These are phyloP conservation scores for Chalciporus sphaerocephalus DNA, from an alignment of 768 basidiomycete species.

Conservation along the genomic window DNA sequence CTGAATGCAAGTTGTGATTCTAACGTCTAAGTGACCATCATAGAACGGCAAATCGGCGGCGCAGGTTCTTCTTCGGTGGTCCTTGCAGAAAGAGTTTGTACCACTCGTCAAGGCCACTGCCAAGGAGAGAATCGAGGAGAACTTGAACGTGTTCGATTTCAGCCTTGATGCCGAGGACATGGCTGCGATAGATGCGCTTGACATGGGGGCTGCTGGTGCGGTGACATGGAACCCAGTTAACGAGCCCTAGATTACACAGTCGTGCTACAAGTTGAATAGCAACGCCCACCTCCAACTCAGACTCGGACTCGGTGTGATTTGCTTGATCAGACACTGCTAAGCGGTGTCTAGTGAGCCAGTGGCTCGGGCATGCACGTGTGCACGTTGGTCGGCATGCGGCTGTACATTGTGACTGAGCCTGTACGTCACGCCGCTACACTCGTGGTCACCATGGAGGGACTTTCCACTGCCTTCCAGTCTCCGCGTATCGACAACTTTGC, in stretches of 20 bases:
- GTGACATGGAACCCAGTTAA: conserved; percentile 82
- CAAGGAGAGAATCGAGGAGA: conserved; percentile 62
- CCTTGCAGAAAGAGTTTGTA: conserved; percentile 49
- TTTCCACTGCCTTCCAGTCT: too few relatives aligned
- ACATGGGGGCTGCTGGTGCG: conserved; percentile 64
- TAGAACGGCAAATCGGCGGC: conserved; percentile 32
- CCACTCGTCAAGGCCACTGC: conserved; percentile 78
- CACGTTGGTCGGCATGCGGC: too few relatives aligned
- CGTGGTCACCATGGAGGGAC: too few relatives aligned
- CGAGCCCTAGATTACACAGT: conserved; percentile 4
- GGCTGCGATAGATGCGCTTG: conserved; percentile 56
- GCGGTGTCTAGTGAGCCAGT: too few relatives aligned
- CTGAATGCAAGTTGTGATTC: background rate
- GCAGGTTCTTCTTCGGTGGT: conserved; percentile 51
- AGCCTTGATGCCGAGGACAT: conserved; percentile 62
- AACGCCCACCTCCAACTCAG: too few relatives aligned
- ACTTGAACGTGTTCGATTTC: conserved; percentile 72
- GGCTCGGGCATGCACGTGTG: too few relatives aligned
- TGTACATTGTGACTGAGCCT: too few relatives aligned
- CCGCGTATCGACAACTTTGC: too few relatives aligned
- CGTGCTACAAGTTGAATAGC: too few relatives aligned
- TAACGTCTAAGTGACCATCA: background rate
- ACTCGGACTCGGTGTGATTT: conserved; percentile 28
- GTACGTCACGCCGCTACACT: too few relatives aligned
- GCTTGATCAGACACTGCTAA: conserved; percentile 14